phyloP scores from a whole-genome alignment of 306 rosid species.

The Clitoria ternatea region DNA sequence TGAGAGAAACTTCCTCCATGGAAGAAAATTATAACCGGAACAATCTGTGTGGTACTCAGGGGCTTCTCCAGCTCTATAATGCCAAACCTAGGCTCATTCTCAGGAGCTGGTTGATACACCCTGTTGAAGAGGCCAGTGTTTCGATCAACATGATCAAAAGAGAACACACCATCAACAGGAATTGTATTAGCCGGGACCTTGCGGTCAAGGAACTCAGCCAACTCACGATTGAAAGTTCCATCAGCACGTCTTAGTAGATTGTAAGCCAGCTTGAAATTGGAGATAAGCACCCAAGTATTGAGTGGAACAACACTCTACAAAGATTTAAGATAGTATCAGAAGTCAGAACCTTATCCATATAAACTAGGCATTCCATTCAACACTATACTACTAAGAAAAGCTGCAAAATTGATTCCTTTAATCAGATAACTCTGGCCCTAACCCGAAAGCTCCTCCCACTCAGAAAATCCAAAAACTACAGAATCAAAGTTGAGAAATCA shows the following conservation, averaged over 20 bases:
- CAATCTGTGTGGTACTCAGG: conserved; percentile 51
- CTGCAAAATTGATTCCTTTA: conserved; percentile 8
- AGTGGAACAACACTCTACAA: conserved; percentile 82
- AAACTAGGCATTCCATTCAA: not conserved
- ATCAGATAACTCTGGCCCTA: not conserved
- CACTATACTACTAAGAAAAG: not conserved
- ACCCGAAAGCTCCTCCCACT: not conserved
- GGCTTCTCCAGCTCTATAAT: conserved; percentile 58
- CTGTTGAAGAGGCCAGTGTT: conserved; percentile 65
- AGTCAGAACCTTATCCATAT: conserved; percentile 13
- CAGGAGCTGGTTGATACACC: conserved; percentile 57
- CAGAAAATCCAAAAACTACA: not conserved
- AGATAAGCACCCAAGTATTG: conserved; percentile 91
- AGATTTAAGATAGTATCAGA: conserved; percentile 20
- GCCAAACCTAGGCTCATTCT: conserved; percentile 42
- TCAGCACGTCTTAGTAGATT: conserved; percentile 83
- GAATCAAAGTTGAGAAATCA: conserved; percentile 6
- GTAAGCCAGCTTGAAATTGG: conserved; percentile 90
- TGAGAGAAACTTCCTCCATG: conserved; percentile 95
- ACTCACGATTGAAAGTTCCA: conserved; percentile 81
- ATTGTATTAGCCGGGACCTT: conserved; percentile 65
- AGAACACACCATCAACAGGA: conserved; percentile 85
- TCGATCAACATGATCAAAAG: conserved; percentile 75
- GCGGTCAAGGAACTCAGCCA: conserved; percentile 82
- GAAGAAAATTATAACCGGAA: conserved; percentile 78